Conservation (phyloP, 352 stramenopile genomes). For the Blastocystis sp. region DNA sequence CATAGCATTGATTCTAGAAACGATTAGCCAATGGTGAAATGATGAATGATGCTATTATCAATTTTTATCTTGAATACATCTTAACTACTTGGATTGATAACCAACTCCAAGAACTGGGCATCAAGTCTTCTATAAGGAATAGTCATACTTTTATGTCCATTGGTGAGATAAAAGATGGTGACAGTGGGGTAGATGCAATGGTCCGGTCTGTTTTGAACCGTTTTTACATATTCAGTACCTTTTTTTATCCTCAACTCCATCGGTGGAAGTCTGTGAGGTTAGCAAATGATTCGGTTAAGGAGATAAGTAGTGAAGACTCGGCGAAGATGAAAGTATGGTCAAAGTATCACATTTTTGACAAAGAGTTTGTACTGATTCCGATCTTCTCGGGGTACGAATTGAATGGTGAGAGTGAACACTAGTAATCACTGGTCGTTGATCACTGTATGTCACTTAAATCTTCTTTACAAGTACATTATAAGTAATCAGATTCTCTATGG, state of each 20-base stretch:
- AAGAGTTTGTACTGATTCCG: neutral
- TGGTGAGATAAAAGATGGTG: neutral
- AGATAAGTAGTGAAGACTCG: too few species aligned
- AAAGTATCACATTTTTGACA: neutral
- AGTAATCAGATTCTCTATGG: neutral
- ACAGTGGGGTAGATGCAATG: neutral
- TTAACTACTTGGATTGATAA: neutral
- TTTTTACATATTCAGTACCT: neutral
- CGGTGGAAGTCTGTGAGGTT: neutral
- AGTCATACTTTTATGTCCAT: neutral
- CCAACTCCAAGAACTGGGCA: neutral
- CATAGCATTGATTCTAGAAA: neutral
- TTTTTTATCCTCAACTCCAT: conserved; percentile 3
- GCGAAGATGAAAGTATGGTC: too few species aligned
- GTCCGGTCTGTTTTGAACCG: neutral
- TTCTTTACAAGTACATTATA: neutral
- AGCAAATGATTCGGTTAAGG: too few species aligned
- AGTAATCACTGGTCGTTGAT: conserved; percentile 30
- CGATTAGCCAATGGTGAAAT: neutral
- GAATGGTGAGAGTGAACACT: neutral
- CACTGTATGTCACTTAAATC: neutral
- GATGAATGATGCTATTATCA: conserved; percentile 39
- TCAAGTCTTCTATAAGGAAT: neutral
- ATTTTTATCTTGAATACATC: conserved; percentile 33
- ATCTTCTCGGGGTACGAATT: neutral